Base-by-base conservation (phyloP, 768 basidiomycete species). In the Tricholoma furcatifolium region DNA sequence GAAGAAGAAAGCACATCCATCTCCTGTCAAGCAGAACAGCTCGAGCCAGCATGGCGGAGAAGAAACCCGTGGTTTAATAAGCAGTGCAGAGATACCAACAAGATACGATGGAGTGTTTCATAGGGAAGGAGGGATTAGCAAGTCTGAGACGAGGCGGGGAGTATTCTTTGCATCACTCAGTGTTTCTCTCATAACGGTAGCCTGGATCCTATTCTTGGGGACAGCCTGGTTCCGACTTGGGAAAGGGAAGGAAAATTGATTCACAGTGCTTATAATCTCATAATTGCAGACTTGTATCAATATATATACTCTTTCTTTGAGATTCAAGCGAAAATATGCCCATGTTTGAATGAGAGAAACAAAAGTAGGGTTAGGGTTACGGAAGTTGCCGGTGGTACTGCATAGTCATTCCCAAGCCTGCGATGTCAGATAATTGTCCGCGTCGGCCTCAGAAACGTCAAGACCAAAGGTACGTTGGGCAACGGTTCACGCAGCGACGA, bases 151-250 rank as follows among this genome's bases (percentile, higher is more conserved):
- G 30, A 64, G 67, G 55, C 69, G 86, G 38, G 88, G 88, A 1
- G 59, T 71, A 52, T 17, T 80, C 0, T 85, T 82, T 54, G 73
- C 77, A 23, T 58, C 67, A 30, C 55, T 79, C 21, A 76, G 74
- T 40, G 71, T 56, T 15, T 44, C 58, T 2, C 60, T 84, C 31
- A 75, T 87, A 9, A 58, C 77, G 14, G 65, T 62, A 43, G 80
- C 84, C 5, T 90, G 87, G 88, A 60, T 77, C 32, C 64, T 88
- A 54, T 88, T 88, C 66, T 68, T 89, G 60, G 72, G 61, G 9
- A 85, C 82, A 15, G 86, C 84, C 0, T 84, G 76, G 76, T 62
- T 76, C 48, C 79, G 77, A 58, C 66, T 87, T 52, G 75, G 82
- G 31, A 74, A 20, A 40, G 44, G 21, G 15, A 21, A 20, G 27